Base-by-base conservation (phyloP, 140 eudicot genomes). In the Erigeron philadelphicus region DNA sequence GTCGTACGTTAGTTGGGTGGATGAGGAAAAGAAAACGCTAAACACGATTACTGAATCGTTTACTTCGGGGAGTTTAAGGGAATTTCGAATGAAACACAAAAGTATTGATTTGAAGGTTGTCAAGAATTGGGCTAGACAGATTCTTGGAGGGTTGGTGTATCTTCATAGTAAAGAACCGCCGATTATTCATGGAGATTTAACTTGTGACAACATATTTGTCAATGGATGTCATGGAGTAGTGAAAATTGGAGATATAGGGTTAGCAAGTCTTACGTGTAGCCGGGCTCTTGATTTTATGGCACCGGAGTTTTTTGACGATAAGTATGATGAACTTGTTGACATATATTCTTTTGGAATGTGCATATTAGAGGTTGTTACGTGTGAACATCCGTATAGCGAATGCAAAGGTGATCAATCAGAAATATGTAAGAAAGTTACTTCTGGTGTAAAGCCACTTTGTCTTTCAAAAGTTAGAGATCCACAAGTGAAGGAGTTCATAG, bases 331-430 rank as follows among this genome's bases (percentile, higher is more conserved):
- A 68, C 78, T 84, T 40, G 90, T 84, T 49, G 90, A 84, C 61
- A 67, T 84, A 4, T 84, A 81, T 76, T 80, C 90, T 0, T 84
- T 81, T 17, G 86, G 90, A 43, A 81, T 84, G 90, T 84, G 86
- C 70, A 38, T 84, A 72, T 65, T 84, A 11, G 86, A 84, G 80
- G 35, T 84, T 67, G 79, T 79, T 19, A 81, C 84, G n/a, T 67
- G 83, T 73, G 84, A 84, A 61, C 72, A 78, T 73, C 90, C 84
- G 0, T 78, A 82, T 38, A 82, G 78, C 17, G 86, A 82, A 23
- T 82, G 83, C 50, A 61, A 9, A 63, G 25, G 25, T 21, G 71
- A 75, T 64, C 72, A 59, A 19, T 80, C 59, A 12, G 68, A 78
- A 53, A 74, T 74, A 17, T 73, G 64, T 35, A 70, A 68, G 48